A percentile compares a stretch with the other conserved stretches of the same genome.
These are phyloP conservation scores for Mycena metata DNA, from an alignment of 768 basidiomycete species.

Conservation along the genomic window DNA sequence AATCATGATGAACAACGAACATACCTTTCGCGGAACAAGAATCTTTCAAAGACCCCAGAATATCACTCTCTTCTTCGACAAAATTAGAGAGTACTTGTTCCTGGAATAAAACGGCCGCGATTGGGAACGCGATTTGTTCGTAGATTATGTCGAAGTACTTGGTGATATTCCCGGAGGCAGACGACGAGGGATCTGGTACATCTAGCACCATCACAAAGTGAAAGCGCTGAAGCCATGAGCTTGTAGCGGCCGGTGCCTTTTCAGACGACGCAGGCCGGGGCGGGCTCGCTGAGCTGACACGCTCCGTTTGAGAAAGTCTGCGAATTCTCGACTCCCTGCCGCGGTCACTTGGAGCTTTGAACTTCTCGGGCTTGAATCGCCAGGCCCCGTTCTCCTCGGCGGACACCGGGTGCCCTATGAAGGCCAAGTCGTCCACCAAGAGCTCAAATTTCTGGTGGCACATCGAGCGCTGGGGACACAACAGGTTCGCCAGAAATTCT, in stretches of 20 bases:
- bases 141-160: slow-evolving; percentile 91
- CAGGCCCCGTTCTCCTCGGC: slow-evolving; percentile 79
- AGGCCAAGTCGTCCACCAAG: slow-evolving; percentile 90
- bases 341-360: slow-evolving; percentile 58
- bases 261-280: slow-evolving; percentile 50
- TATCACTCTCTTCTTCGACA: slow-evolving; percentile 85
- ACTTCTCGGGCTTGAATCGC: slow-evolving; percentile 78
- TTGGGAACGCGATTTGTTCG: slow-evolving; percentile 88
- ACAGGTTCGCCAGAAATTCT: slow-evolving; percentile 83
- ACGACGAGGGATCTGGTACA: slow-evolving; percentile 90
- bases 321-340: slow-evolving; percentile 69
- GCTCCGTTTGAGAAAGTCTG: slow-evolving; percentile 46
- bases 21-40: slow-evolving; percentile 75
- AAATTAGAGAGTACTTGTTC: slow-evolving; percentile 91
- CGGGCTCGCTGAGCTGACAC: slow-evolving; percentile 46
- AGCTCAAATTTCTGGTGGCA: slow-evolving; percentile 97
- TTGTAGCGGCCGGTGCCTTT: slow-evolving; percentile 48
- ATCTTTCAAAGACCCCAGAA: slow-evolving; percentile 79
- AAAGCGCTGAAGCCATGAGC: slow-evolving; percentile 79
- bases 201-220: slow-evolving; percentile 91
- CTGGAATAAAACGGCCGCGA: slow-evolving; percentile 93
- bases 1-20: not conserved
- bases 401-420: slow-evolving; percentile 95
- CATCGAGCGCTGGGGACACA: slow-evolving; percentile 82
- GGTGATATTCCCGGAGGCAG: slow-evolving; percentile 79